phyloP scores from a whole-genome alignment of 2,329 filamentous ascomycete genomes.

The Trichoderma asperellum region DNA sequence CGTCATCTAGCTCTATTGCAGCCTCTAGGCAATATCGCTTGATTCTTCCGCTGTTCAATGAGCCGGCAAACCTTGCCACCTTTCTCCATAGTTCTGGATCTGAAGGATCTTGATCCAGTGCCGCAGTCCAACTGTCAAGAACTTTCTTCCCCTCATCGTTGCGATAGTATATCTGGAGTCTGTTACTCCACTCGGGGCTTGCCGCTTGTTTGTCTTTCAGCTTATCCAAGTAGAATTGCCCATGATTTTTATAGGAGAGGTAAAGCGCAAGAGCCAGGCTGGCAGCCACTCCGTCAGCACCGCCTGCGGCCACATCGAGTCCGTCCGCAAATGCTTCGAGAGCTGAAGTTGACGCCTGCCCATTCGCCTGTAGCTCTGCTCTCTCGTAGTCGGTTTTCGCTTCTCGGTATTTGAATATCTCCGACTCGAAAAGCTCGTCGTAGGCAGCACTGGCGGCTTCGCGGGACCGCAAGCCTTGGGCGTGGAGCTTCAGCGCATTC shows the following conservation, averaged over 20 bases:
- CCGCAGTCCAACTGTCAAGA: slow-evolving; percentile 60
- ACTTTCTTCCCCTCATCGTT: slow-evolving; percentile 49
- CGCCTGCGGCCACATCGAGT: slow-evolving; percentile 61
- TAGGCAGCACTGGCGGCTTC: slow-evolving; percentile 81
- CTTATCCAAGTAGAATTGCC: slow-evolving; percentile 83
- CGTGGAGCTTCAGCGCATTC: slow-evolving; percentile 85
- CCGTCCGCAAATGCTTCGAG: slow-evolving; percentile 55
- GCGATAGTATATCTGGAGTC: slow-evolving; percentile 37
- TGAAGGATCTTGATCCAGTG: slow-evolving; percentile 67
- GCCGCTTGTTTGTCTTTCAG: slow-evolving; percentile 43
- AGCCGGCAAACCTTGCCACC: slow-evolving; percentile 60
- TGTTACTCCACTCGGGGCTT: slow-evolving; percentile 56
- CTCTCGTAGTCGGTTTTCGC: slow-evolving; percentile 82
- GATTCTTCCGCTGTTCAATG: slow-evolving; percentile 60
- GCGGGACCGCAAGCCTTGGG: slow-evolving; percentile 79
- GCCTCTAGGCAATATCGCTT: slow-evolving; percentile 67
- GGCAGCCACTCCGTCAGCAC: slow-evolving; percentile 74
- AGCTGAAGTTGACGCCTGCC: slow-evolving; percentile 45
- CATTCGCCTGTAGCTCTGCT: slow-evolving; percentile 60
- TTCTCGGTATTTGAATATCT: slow-evolving; percentile 92
- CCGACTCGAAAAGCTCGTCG: slow-evolving; percentile 80
- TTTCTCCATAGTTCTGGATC: slow-evolving; percentile 69
- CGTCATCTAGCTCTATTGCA: slow-evolving; percentile 69
- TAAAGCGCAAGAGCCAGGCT: slow-evolving; percentile 89
- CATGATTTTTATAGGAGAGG: slow-evolving; percentile 92